Evolutionary conservation across 331 rosid genomes (phyloP).

Genomic region (Arachis monticola): DNA sequence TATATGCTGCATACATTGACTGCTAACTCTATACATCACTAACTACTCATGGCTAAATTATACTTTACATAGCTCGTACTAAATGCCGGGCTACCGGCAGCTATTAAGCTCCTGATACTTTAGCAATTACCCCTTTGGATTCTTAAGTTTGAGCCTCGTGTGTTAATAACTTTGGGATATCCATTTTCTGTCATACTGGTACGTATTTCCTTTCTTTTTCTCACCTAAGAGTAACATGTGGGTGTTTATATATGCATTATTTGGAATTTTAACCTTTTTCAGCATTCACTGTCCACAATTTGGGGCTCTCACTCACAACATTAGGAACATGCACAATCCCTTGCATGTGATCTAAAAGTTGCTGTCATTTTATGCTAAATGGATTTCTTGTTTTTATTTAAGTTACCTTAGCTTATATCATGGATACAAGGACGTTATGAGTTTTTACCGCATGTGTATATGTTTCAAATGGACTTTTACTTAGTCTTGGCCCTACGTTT

Average conservation of each 20-base stretch:
- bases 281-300: neutral
- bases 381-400: conserved; percentile 23
- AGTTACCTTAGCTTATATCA: conserved; percentile 25
- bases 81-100: too few relatives aligned
- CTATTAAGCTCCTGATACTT: too few relatives aligned
- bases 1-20: too few relatives aligned
- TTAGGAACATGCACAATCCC: conserved; percentile 1
- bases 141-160: too few relatives aligned
- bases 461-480: conserved; percentile 15
- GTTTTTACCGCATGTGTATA: conserved; percentile 19
- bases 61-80: too few relatives aligned
- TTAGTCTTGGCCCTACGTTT: conserved; percentile 15
- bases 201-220: neutral
- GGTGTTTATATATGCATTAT: neutral
- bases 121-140: too few relatives aligned
- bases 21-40: too few relatives aligned
- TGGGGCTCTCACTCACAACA: neutral
- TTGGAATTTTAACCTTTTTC: neutral
- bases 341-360: neutral
- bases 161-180: neutral
- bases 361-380: conserved; percentile 13
- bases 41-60: too few relatives aligned
- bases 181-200: neutral
- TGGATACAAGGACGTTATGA: conserved; percentile 16
- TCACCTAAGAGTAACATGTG: neutral